These are phyloP conservation scores for Berkeleyomyces rouxiae DNA, from an alignment of 2,329 filamentous ascomycete species.

Conservation along the genomic window DNA sequence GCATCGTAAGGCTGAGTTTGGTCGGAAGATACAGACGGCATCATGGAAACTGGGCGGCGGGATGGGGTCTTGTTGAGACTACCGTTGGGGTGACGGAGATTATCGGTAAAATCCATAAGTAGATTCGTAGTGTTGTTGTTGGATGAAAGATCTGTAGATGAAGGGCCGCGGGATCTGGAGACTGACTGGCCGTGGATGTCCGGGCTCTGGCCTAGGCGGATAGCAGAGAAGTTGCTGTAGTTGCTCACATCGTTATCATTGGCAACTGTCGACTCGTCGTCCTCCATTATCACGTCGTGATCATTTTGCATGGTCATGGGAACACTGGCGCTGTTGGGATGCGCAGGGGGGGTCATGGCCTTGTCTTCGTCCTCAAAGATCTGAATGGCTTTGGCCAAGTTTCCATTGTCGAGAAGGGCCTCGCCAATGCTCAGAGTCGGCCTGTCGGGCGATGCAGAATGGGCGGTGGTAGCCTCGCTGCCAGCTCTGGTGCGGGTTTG, in stretches of 20 bases:
- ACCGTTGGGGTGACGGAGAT: slow-evolving; percentile 29
- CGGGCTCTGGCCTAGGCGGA: slow-evolving; percentile 32
- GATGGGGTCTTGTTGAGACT: slow-evolving; percentile 18
- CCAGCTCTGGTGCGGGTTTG: slow-evolving; percentile 12
- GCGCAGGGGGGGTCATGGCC: slow-evolving; percentile 13
- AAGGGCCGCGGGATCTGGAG: slow-evolving; percentile 32
- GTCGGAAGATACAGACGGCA: slow-evolving; percentile 2
- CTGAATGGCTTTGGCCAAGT: slow-evolving; percentile 40
- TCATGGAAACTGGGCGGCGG: slow-evolving; percentile 19
- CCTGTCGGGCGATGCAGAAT: slow-evolving; percentile 6
- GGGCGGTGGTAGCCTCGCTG: slow-evolving; percentile 11
- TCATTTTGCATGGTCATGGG: slow-evolving; percentile 1
- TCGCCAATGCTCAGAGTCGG: slow-evolving; percentile 33
- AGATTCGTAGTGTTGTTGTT: slow-evolving; percentile 53
- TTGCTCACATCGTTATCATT: slow-evolving; percentile 66
- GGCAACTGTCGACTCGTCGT: slow-evolving; percentile 26
- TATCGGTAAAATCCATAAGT: slow-evolving; percentile 76
- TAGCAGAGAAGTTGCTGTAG: slow-evolving; percentile 76
- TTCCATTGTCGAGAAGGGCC: slow-evolving; percentile 36
- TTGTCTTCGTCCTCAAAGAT: slow-evolving; percentile 42
- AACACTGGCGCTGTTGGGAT: slow-evolving; percentile 19
- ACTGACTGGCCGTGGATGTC: slow-evolving; percentile 6
- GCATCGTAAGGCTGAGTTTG: slow-evolving; percentile 6
- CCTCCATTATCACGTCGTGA: slow-evolving; percentile 17
- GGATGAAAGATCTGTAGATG: slow-evolving; percentile 15